These are phyloP conservation scores for Aphanomyces stellatus DNA, from an alignment of 352 stramenopile species.

Conservation along the genomic window DNA sequence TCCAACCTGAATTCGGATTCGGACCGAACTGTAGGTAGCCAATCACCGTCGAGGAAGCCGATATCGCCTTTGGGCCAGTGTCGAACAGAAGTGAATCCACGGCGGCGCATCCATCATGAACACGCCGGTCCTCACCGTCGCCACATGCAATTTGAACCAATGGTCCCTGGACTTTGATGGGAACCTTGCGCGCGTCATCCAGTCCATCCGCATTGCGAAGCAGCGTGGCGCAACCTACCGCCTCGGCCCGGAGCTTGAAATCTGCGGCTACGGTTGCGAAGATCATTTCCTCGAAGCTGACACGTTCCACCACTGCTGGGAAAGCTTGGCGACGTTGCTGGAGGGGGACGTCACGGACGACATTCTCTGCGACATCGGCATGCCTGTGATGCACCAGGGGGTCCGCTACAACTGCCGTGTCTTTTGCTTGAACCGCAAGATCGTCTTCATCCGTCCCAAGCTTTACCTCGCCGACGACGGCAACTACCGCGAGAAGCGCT, in stretches of 20 bases:
- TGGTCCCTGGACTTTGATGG: constrained; percentile 98
- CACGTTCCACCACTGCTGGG: constrained; percentile 97
- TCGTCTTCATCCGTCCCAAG: constrained; percentile 94
- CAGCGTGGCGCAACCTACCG: constrained; percentile 81
- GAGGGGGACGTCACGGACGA: constrained; percentile 81
- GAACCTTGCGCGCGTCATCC: constrained; percentile 90
- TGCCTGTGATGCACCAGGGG: constrained; percentile 93
- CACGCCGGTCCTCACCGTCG: constrained; percentile 84
- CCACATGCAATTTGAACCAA: constrained; percentile 98
- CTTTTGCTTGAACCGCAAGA: constrained; percentile 88
- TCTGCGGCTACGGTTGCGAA: constrained; percentile 98
- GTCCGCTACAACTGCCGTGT: constrained; percentile 98
- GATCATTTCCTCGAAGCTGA: constrained; percentile 98
- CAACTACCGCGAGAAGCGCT: constrained; percentile 97
- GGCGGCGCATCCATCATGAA: constrained; percentile 35
- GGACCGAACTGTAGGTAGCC: too few species aligned
- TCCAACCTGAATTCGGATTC: too few species aligned
- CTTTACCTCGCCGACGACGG: constrained; percentile 94
- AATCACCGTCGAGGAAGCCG: too few species aligned
- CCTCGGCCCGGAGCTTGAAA: constrained; percentile 95
- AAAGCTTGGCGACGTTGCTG: constrained; percentile 87
- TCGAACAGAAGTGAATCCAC: too few species aligned
- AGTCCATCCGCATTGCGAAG: constrained; percentile 88
- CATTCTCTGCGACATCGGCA: constrained; percentile 97
- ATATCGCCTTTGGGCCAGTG: too few species aligned